A percentile compares a stretch with the other conserved stretches of the same genome.
These are phyloP conservation scores for Dryadomyces quercus-mongolicae DNA, from an alignment of 2,329 filamentous ascomycete genomes.

Conservation along the genomic window DNA sequence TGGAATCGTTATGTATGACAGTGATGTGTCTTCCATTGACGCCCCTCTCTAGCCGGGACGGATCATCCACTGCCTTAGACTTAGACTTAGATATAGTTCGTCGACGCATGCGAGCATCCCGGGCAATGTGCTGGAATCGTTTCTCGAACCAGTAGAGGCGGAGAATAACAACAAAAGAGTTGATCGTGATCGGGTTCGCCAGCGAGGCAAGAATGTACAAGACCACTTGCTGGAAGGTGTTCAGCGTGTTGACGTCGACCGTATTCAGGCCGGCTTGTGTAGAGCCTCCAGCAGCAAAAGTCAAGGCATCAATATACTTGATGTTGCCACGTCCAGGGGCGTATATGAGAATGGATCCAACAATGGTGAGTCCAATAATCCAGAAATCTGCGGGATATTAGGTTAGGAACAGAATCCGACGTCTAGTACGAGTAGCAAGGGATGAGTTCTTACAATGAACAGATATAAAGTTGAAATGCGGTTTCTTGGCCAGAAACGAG, in stretches of 20 bases:
- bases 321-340: slow-evolving; percentile 44
- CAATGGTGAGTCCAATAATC: slow-evolving; percentile 60
- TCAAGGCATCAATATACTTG: slow-evolving; percentile 74
- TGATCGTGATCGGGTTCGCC: slow-evolving; percentile 73
- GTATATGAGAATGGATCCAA: slow-evolving; percentile 70
- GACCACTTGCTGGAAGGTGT: slow-evolving; percentile 61
- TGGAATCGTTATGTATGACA: slow-evolving; percentile 47
- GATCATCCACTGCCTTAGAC: slow-evolving; percentile 33
- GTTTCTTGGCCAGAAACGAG: neutral
- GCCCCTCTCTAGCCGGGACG: slow-evolving; percentile 43
- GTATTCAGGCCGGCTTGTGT: slow-evolving; percentile 94
- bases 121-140: slow-evolving; percentile 74
- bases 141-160: slow-evolving; percentile 98
- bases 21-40: slow-evolving; percentile 55
- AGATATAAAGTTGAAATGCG: slow-evolving; percentile 56
- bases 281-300: slow-evolving; percentile 73
- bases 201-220: slow-evolving; percentile 61
- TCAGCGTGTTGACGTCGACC: slow-evolving; percentile 52
- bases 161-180: slow-evolving; percentile 79
- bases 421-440: too few relatives aligned
- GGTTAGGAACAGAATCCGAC: too few relatives aligned
- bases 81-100: slow-evolving; percentile 51
- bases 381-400: slow-evolving; percentile 35
- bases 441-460: slow-evolving; percentile 53
- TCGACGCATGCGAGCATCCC: slow-evolving; percentile 56